Evolutionary conservation across 805 yeast genomes (phyloP).

Genomic region (Blastobotrys muscicola): DNA sequence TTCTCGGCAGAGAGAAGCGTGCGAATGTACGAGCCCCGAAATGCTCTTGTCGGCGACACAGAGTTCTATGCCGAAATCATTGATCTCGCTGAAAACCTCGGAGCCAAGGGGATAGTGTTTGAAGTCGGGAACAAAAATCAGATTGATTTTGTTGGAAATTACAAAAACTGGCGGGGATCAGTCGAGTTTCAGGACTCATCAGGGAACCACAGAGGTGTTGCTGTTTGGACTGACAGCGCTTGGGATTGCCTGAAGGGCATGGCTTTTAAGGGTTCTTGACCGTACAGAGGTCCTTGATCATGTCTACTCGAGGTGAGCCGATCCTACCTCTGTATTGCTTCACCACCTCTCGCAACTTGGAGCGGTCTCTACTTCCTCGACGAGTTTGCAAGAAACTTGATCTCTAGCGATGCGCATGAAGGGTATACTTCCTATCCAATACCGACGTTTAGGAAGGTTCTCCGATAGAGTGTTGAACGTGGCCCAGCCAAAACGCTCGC

Average conservation of each 20-base stretch:
- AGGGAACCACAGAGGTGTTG: slow-evolving; percentile 19
- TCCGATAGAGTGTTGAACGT: too few species aligned
- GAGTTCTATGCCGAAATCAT: slow-evolving; percentile 61
- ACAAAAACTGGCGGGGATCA: slow-evolving; percentile 35
- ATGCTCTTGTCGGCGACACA: slow-evolving; percentile 70
- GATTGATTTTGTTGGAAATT: slow-evolving; percentile 32
- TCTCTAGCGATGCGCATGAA: too few species aligned
- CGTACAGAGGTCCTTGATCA: too few species aligned
- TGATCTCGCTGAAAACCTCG: slow-evolving; percentile 31
- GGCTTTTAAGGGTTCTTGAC: background rate
- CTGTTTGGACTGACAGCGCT: slow-evolving; percentile 11
- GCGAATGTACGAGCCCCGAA: slow-evolving; percentile 56
- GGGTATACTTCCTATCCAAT: too few species aligned
- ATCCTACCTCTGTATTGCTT: too few species aligned
- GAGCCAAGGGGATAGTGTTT: slow-evolving; percentile 54
- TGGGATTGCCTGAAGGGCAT: slow-evolving; percentile 9
- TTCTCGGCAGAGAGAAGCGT: slow-evolving; percentile 54
- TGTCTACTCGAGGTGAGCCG: too few species aligned
- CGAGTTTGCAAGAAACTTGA: too few species aligned
- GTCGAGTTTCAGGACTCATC: slow-evolving; percentile 44
- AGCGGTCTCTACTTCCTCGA: too few species aligned
- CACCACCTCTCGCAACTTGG: too few species aligned
- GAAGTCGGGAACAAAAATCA: slow-evolving; percentile 66
- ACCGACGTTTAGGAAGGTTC: too few species aligned
- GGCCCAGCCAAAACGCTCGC: too few species aligned